Base-by-base conservation (phyloP, 2,329 filamentous ascomycete genomes). In the Pestalotiopsis sp. region DNA sequence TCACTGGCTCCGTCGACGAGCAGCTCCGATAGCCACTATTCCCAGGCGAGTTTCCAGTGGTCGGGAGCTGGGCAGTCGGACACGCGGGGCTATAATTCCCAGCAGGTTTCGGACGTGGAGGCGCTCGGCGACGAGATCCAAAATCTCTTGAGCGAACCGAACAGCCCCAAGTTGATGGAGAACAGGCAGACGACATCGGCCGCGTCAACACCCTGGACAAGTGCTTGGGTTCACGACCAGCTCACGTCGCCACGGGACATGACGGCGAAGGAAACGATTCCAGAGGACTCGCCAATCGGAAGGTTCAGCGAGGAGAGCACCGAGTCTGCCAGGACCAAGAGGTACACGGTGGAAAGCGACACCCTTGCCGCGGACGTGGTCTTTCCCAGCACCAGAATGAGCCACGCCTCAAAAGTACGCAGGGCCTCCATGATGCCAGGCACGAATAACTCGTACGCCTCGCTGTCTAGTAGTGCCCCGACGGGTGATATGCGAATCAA, bases 181-280 rank as follows among this genome's bases (percentile, higher is more conserved):
- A 56, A 56, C 25, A 45, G 49, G 5, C 20, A 12, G 25, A 38
- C 63, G 9, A 56, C 23, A 36, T 20, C 56, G 13, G 41, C 59
- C 2, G 52, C 67, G 13, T 61, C 71, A 13, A 27, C 67, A 17
- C 69, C 72, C 23, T 71, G 73, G 13, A 75, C 68, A 52, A 70
- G 70, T 12, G 73, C 72, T 2, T 75, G 73, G 73, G 72, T 75
- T 9, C 73, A 69, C 56, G 73, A 75, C 20, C 73, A 75, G 66
- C 72, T 69, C 13, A 66, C 70, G 13, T 69, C 70, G 6, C 61
- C 71, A 3, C 70, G 68, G n/a, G 61, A 60, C 31, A 71, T 70
- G 70, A 68, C 67, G 49, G 57, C 59, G 14, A 69, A 66, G 12
- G 70, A 72, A 58, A 72, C 72, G 1, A 72, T 74, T 9, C 69